A percentile compares a stretch with the other conserved stretches of the same genome.
These are phyloP conservation scores for Nicotiana sylvestris DNA, from an alignment of 257 asterid genomes.

Conservation along the genomic window DNA sequence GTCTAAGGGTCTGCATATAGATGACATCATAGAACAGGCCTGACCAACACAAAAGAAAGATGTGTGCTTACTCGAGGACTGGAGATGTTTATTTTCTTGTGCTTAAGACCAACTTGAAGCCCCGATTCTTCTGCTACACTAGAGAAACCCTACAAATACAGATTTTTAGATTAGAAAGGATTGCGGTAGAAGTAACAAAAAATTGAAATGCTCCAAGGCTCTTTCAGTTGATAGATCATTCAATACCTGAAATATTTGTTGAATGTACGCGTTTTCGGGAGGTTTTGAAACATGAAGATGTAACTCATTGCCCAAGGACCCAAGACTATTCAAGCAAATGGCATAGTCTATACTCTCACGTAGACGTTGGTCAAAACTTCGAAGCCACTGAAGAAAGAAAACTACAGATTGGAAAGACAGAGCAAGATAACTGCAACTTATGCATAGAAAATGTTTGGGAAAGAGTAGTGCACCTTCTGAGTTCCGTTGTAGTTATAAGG, in stretches of 20 bases:
- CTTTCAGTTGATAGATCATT: constrained; percentile 7
- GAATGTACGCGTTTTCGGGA: constrained; percentile 74
- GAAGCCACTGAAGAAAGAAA: constrained; percentile 70
- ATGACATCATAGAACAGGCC: background rate
- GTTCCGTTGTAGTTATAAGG: constrained; percentile 94
- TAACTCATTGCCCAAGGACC: constrained; percentile 50
- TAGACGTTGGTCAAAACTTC: constrained; percentile 76
- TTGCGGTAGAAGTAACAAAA: background rate
- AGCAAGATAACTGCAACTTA: background rate
- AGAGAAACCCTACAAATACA: constrained; percentile 69
- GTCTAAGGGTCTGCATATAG: background rate
- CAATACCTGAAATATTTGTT: constrained; percentile 84
- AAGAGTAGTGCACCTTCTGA: constrained; percentile 50
- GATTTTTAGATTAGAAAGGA: constrained; percentile 21
- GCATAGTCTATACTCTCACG: constrained; percentile 93
- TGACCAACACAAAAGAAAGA: constrained; percentile 1
- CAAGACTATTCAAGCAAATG: constrained; percentile 92
- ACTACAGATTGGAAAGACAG: constrained; percentile 24
- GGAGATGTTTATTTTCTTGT: constrained; percentile 96
- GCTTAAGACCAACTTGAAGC: constrained; percentile 78
- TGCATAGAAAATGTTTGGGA: background rate
- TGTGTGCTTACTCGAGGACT: constrained; percentile 75
- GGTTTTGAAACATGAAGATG: constrained; percentile 93
- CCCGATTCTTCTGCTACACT: constrained; percentile 76
- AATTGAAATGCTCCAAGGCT: background rate